Conservation (phyloP, 1,284 basidiomycete species). For the Moesziomyces parantarcticus region DNA sequence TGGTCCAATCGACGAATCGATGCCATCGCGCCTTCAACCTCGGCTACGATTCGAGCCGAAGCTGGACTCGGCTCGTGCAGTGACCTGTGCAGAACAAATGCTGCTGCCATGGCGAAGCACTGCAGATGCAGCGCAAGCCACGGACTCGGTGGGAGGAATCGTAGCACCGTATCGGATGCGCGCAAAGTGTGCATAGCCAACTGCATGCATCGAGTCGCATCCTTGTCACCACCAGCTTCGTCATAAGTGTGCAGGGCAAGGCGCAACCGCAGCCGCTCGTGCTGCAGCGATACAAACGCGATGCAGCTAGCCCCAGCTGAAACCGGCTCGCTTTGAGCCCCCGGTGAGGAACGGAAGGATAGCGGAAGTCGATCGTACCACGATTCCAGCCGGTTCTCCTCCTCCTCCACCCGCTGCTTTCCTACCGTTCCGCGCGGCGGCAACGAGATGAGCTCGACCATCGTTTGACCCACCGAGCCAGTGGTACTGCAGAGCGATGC, state of each 20-base stretch:
- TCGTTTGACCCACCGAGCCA: too few species aligned
- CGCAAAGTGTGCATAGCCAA: neutral
- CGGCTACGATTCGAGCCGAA: too few species aligned
- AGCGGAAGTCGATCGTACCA: constrained; percentile 11
- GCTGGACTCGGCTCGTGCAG: too few species aligned
- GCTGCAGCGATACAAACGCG: constrained; percentile 6
- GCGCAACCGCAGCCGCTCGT: constrained; percentile 11
- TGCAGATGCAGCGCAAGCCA: constrained; percentile 12
- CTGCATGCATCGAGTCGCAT: constrained; percentile 2
- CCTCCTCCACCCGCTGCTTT: neutral
- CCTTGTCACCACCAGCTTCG: neutral
- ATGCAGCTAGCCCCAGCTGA: constrained; percentile 5
- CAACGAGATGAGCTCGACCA: neutral
- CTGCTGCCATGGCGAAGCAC: constrained; percentile 5
- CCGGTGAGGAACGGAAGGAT: neutral
- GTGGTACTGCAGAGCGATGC: too few species aligned
- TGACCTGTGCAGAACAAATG: neutral
- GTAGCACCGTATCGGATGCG: neutral
- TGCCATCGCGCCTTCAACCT: too few species aligned
- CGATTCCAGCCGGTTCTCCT: neutral
- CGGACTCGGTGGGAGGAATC: neutral
- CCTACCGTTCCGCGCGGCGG: neutral
- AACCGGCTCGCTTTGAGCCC: neutral
- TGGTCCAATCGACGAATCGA: too few species aligned
- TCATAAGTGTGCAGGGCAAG: constrained; percentile 1